Conservation (phyloP, 1,139 yeast genomes). For the Zygosaccharomyces sapae region DNA sequence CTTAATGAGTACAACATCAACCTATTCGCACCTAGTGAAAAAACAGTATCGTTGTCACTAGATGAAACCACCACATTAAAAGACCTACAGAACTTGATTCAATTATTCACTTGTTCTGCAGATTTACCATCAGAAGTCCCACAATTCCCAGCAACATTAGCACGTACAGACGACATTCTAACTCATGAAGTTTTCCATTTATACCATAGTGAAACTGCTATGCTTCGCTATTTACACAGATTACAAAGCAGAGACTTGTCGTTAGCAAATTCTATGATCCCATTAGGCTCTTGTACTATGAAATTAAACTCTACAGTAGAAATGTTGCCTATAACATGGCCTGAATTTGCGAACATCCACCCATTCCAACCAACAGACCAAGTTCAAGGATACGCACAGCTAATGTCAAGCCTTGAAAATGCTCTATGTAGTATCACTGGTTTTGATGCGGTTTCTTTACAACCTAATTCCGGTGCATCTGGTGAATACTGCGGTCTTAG, state of each 20-base stretch:
- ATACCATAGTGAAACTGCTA: conserved; percentile 90
- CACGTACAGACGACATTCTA: conserved; percentile 62
- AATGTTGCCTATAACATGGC: conserved; percentile 93
- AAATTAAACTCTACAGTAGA: conserved; percentile 91
- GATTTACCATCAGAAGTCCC: conserved; percentile 43
- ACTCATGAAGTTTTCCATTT: conserved; percentile 75
- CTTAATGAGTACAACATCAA: conserved; percentile 63
- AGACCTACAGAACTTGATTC: conserved; percentile 57
- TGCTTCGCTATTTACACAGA: conserved; percentile 83
- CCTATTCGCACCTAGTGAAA: conserved; percentile 61
- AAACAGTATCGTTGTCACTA: conserved; percentile 65
- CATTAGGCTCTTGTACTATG: conserved; percentile 97
- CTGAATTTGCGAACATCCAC: conserved; percentile 81
- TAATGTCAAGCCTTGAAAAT: conserved; percentile 69
- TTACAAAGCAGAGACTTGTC: conserved; percentile 88
- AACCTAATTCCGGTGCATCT: conserved; percentile 98
- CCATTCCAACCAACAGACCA: conserved; percentile 91
- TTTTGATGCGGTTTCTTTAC: conserved; percentile 81
- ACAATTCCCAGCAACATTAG: conserved; percentile 48
- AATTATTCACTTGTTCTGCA: conserved; percentile 46
- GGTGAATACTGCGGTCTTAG: conserved; percentile 96
- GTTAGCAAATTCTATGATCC: conserved; percentile 93
- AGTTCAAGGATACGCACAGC: conserved; percentile 75
- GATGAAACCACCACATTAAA: conserved; percentile 77
- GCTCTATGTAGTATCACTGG: conserved; percentile 93